Conservation (phyloP, 768 basidiomycete genomes). For the Tylopilus intermedius region DNA sequence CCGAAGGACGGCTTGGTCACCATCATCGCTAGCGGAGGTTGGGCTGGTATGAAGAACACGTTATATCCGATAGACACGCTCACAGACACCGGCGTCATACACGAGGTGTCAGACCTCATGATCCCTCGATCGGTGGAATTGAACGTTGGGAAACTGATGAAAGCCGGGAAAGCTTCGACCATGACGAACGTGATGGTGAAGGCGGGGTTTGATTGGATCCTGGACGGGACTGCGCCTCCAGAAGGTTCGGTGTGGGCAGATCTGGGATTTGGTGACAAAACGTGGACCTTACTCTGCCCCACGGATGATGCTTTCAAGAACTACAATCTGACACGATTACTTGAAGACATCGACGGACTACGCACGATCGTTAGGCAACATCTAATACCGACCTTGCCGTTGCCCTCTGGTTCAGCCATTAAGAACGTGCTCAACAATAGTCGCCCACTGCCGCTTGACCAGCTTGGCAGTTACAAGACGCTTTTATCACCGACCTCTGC, state of each 20-base stretch:
- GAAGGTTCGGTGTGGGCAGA: slow-evolving; percentile 64
- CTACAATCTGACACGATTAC: slow-evolving; percentile 73
- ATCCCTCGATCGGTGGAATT: slow-evolving; percentile 85
- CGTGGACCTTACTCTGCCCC: slow-evolving; percentile 90
- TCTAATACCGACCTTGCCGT: slow-evolving; percentile 50
- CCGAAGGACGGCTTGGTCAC: slow-evolving; percentile 45
- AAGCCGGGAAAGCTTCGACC: slow-evolving; percentile 82
- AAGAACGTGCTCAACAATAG: slow-evolving; percentile 52
- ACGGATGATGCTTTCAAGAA: slow-evolving; percentile 88
- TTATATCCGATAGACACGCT: slow-evolving; percentile 62
- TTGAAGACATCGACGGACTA: slow-evolving; percentile 50
- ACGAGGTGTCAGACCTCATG: slow-evolving; percentile 79
- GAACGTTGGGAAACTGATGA: slow-evolving; percentile 84
- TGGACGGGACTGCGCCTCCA: slow-evolving; percentile 80
- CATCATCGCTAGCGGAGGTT: slow-evolving; percentile 69
- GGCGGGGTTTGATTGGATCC: slow-evolving; percentile 86
- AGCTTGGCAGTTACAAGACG: slow-evolving; percentile 71
- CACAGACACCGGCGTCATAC: slow-evolving; percentile 86
- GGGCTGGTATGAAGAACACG: slow-evolving; percentile 63
- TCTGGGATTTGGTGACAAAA: slow-evolving; percentile 40
- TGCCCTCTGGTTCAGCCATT: slow-evolving; percentile 21
- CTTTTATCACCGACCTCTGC: slow-evolving; percentile 59
- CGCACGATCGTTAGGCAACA: slow-evolving; percentile 69
- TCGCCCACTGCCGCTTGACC: slow-evolving; percentile 65
- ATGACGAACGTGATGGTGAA: slow-evolving; percentile 82